Evolutionary conservation across 2,329 filamentous ascomycete species (phyloP), one percentile per base, ranked within the genome.

Genomic region (Pseudopithomyces maydicus): DNA sequence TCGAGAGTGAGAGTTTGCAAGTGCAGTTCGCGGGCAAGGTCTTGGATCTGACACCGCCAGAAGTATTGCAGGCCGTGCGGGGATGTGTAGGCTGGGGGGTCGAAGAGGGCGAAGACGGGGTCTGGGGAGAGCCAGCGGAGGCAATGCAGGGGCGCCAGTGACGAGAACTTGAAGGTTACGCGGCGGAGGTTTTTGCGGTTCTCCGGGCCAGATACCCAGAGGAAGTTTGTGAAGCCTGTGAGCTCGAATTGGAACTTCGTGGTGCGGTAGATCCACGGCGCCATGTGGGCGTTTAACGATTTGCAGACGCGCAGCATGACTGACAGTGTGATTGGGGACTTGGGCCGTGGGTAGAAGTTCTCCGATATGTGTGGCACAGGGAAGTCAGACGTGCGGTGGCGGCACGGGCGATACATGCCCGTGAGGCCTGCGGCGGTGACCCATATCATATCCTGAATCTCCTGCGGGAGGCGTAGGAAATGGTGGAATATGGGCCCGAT

Each of bases 11-110:
- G 59, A 0, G 61, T 63, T 35, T 50, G 38, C 0, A 74, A 58
- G 33, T 67, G 55, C 12, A 74, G 47, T 17, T 73, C 69, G 12
- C 58, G 56, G 12, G 61, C 61, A 2, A 72, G 56, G 26, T 72
- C 68, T 10, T 64, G 66, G 14, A 74, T 61, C 43, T 74, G 70
- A 26, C 68, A 71, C 26, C 71, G 66, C 71, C 71, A 74, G 29
- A 73, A 66, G 33, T 67, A 66, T 17, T 66, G 66, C 22, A 73
- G 36, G 1, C 57, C 64, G 1, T 42, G 51, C 3, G 68, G 67
- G 1, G 54, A 61, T 2, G 63, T 64, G 23, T 35, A 50, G 15
- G 67, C 62, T 5, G 67, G 66, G 0, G 69, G 67, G 26, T 69
- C 63, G 48, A 74, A 63, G 1, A 73, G 58, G 5, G 61, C 54